Base-by-base conservation (phyloP, 768 basidiomycete genomes). In the Lactarius akahatsu region DNA sequence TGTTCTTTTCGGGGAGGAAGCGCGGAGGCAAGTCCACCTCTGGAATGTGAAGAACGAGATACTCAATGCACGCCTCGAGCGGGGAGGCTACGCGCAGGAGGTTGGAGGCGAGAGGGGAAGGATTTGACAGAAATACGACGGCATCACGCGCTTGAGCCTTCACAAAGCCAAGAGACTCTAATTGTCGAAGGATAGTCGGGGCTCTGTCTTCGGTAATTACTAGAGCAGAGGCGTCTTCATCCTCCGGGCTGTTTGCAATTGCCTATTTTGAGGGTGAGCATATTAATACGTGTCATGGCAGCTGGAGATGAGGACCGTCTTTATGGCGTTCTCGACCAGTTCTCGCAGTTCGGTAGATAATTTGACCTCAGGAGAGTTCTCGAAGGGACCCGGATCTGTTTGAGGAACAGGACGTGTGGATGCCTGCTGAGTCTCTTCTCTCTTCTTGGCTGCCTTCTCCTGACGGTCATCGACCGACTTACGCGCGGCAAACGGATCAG, bases 21-120 rank as follows among this genome's bases (percentile, higher is more conserved):
- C 84, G 83, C 59, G 80, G 73, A 0, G 96, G 96, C 5, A 97
- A 82, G 71, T 96, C 94, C 64, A 91, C 89, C 78, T 98, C 95
- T 0, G 94, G 90, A 6, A 91, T 74, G 71, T 92, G 85, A 26
- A 96, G 80, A 55, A 96, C 81, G 3, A 97, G 81, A 77, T 92
- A 93, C 70, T 94, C 91, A 55, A 95, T 88, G 60, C 86, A 86
- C 0, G 93, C 91, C 73, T 94, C 87, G 16, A 94, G 76, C 5
- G 89, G 85, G 6, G 85, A 80, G 2, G 87, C 75, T 7, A 84
- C 79, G 8, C 74, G 76, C 40, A 94, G 78, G 16, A 96, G 80
- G 45, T 84, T 85, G 20, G 84, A 80, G 6, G 85, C 79, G n/a
- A 90, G 77, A 4, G 82, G 74, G 13, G 88, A 89, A 16, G 86